Base-by-base conservation (phyloP, 768 basidiomycete species). In the Suillus lakei region DNA sequence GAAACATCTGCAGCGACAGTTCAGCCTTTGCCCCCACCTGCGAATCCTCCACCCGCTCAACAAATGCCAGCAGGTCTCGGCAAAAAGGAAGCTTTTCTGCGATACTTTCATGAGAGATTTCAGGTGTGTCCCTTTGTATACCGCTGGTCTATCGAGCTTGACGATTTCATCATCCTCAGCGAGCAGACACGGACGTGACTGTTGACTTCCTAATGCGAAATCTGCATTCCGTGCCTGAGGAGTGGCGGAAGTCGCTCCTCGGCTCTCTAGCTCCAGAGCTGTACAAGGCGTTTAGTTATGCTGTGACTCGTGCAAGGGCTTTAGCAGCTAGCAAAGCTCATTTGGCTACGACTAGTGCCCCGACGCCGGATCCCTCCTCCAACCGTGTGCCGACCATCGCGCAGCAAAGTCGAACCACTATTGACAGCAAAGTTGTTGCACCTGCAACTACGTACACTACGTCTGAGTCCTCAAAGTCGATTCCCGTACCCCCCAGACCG, bases 401-500 rank as follows among this genome's bases (percentile, higher is more conserved):
- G 18, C 58, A 59, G 28, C 38, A 39, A 41, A 41, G 58, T 59
- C 38, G 9, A 41, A 59, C 39, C 16, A 28, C 26, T 30, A 21
- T 18, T 21, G 7, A 26, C 26, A 41, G 26, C 39, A 39, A 41
- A 12, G 26, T 21, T 41, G 26, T 30, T 6, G 5, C 56, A 39
- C 26, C 56, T 28, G 53, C 21, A 6, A 21, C 53, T 32, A 32
- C 21, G 5, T 21, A 21, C 32, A 59, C 39, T 18, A 41, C 16
- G 3, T 18, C 23, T 5, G 56, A 58, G 16, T 39, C 26, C 2
- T 28, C 38, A 21, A 59, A 59, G 12, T 26, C 26, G 10, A 13
- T 59, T 30, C 58, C 58, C 26, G 39, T 13, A 21, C 58, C 58
- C 9, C 58, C 58, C 18, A 59, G 58, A 30, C 58, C 58, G 12